Conservation (phyloP, 2,329 filamentous ascomycete genomes). For the Pezicula rhizophila region DNA sequence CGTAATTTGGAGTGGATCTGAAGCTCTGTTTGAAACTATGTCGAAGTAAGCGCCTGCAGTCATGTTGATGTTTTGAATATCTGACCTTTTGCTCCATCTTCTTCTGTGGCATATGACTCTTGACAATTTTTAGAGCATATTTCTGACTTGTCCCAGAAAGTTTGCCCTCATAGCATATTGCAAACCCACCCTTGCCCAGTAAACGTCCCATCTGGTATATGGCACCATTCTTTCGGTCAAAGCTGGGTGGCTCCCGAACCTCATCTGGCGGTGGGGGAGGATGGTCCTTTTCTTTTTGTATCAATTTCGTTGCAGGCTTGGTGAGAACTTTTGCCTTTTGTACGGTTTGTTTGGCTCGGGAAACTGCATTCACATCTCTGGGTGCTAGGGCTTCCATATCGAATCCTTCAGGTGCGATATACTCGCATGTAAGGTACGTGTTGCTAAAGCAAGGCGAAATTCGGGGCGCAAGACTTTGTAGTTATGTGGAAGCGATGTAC, state of each 20-base stretch:
- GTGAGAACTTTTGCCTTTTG: constrained; percentile 37
- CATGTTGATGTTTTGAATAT: neutral
- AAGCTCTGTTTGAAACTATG: constrained; percentile 72
- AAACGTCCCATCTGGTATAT: constrained; percentile 69
- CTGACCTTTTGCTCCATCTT: constrained; percentile 76
- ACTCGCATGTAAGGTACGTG: constrained; percentile 18
- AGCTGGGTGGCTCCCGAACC: constrained; percentile 57
- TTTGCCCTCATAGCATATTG: constrained; percentile 71
- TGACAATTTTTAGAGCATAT: constrained; percentile 77
- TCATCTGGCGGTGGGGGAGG: constrained; percentile 57
- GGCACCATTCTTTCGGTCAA: constrained; percentile 63
- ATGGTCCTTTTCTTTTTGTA: constrained; percentile 52
- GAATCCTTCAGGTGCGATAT: constrained; percentile 33
- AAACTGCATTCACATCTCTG: constrained; percentile 57
- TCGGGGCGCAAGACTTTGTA: neutral
- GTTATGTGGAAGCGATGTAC: constrained; percentile 21
- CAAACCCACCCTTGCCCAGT: constrained; percentile 76
- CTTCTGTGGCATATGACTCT: constrained; percentile 70
- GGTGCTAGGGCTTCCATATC: constrained; percentile 60
- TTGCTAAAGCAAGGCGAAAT: constrained; percentile 4
- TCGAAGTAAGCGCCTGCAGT: constrained; percentile 4
- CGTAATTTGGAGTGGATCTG: constrained; percentile 98
- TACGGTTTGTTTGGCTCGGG: constrained; percentile 34
- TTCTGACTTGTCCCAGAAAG: constrained; percentile 59
- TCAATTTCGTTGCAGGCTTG: constrained; percentile 36